phyloP scores from a whole-genome alignment of 768 basidiomycete genomes.

The Pulveroboletus sp. region DNA sequence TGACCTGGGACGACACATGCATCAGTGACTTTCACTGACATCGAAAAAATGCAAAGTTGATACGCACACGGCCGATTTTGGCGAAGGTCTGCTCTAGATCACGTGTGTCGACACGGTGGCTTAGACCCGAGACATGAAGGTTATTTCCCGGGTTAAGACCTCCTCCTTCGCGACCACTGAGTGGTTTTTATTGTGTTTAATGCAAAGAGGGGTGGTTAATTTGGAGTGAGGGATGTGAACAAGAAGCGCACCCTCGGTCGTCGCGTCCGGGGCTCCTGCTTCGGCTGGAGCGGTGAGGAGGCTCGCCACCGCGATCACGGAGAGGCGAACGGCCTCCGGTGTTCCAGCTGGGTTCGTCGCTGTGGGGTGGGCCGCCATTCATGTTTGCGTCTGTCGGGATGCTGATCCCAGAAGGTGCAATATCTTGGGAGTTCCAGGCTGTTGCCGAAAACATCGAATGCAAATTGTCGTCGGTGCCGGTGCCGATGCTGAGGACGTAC shows the following conservation, averaged over 20 bases:
- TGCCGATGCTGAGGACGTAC: conserved; percentile 82
- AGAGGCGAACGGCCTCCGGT: conserved; percentile 42
- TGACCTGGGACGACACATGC: conserved; percentile 35
- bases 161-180: conserved; percentile 31
- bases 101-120: conserved; percentile 68
- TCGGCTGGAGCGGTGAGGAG: conserved; percentile 67
- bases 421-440: conserved; percentile 87
- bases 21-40: conserved; percentile 5
- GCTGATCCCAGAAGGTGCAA: conserved; percentile 71
- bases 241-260: conserved; percentile 52
- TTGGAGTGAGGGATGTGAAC: not conserved
- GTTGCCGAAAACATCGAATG: conserved; percentile 40
- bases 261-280: conserved; percentile 72
- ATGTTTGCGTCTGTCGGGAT: conserved; percentile 57
- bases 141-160: conserved; percentile 63
- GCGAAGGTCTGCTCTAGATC: conserved; percentile 87
- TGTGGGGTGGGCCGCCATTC: conserved; percentile 44
- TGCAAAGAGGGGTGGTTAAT: not conserved
- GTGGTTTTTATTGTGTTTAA: too few species aligned
- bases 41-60: not conserved
- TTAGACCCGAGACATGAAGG: conserved; percentile 59
- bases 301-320: conserved; percentile 41
- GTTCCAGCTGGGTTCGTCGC: conserved; percentile 60
- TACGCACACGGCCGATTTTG: conserved; percentile 80
- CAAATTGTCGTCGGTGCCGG: conserved; percentile 58